Evolutionary conservation across 257 asterid species (phyloP).

Genomic region (Lantana camara): DNA sequence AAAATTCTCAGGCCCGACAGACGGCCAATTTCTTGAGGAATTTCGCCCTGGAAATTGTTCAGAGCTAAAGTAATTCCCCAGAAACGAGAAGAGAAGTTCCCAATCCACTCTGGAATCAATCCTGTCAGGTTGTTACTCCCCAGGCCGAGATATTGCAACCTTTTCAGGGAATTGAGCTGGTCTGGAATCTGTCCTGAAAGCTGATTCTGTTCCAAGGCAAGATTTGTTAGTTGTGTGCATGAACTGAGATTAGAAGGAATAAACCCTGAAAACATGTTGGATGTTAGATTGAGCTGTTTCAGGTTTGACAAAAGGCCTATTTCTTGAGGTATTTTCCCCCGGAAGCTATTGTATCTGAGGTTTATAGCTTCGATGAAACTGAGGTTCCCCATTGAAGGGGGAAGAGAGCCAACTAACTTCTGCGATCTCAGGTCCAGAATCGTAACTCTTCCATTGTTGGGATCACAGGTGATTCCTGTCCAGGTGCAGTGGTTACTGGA

Average conservation of each 20-base stretch:
- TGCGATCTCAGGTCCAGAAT: not conserved
- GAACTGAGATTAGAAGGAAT: slow-evolving; percentile 14
- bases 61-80: not conserved
- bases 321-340: not conserved
- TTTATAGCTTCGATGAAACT: slow-evolving; percentile 3
- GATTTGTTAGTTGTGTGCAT: not conserved
- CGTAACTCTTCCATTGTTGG: not conserved
- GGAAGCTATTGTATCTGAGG: slow-evolving; percentile 10
- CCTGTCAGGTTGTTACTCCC: slow-evolving; percentile 1
- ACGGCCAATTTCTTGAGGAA: no score
- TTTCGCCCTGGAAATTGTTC: slow-evolving; percentile 10
- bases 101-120: not conserved
- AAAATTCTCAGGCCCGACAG: not conserved
- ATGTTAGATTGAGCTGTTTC: slow-evolving; percentile 1
- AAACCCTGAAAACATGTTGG: not conserved
- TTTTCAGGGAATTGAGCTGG: not conserved
- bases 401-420: slow-evolving; percentile 8
- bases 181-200: slow-evolving; percentile 1
- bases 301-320: slow-evolving; percentile 6
- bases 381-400: slow-evolving; percentile 15
- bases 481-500: slow-evolving; percentile 7
- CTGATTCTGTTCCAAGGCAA: slow-evolving; percentile 12
- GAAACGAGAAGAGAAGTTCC: slow-evolving; percentile 3
- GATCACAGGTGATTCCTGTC: slow-evolving; percentile 15
- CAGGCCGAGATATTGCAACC: not conserved